Percentiles rank a stretch among this genome's conserved stretches.
These are phyloP conservation scores for Pyricularia pennisetigena DNA, from an alignment of 2,329 filamentous ascomycete species.

Conservation along the genomic window DNA sequence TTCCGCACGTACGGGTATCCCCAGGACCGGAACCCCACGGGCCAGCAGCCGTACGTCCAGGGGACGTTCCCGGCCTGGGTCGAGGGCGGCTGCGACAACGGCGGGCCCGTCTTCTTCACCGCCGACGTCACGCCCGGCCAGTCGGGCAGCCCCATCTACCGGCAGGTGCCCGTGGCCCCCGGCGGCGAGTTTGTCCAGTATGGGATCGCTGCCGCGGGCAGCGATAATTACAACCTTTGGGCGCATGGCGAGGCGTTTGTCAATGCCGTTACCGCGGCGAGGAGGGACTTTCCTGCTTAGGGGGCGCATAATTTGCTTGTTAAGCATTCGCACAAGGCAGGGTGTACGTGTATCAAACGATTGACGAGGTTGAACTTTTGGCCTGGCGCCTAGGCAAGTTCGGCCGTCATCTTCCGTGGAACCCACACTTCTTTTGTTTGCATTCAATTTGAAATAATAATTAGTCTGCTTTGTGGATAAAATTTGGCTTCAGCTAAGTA, in stretches of 20 bases:
- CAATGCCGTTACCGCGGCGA: not conserved
- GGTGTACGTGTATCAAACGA: too few species aligned
- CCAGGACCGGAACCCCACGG: not conserved
- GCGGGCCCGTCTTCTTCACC: not conserved
- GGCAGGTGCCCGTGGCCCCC: not conserved
- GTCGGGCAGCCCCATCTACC: slow-evolving; percentile 1
- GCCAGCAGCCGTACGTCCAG: not conserved
- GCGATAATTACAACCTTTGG: not conserved
- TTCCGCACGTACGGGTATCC: not conserved
- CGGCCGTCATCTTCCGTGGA: too few species aligned
- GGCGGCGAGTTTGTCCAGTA: not conserved
- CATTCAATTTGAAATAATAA: too few species aligned
- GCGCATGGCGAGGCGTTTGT: not conserved
- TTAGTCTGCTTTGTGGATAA: too few species aligned
- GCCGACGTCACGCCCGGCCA: not conserved
- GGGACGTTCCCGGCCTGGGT: not conserved
- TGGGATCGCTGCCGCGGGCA: not conserved
- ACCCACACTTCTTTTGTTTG: too few species aligned
- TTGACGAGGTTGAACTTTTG: too few species aligned
- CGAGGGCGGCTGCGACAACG: not conserved
- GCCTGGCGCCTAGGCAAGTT: too few species aligned
- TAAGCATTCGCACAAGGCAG: not conserved
- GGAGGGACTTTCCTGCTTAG: not conserved
- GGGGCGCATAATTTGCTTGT: not conserved
- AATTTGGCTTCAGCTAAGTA: too few species aligned